phyloP scores from a whole-genome alignment of 2,329 filamentous ascomycete species.

The Colletotrichum spaethianum region DNA sequence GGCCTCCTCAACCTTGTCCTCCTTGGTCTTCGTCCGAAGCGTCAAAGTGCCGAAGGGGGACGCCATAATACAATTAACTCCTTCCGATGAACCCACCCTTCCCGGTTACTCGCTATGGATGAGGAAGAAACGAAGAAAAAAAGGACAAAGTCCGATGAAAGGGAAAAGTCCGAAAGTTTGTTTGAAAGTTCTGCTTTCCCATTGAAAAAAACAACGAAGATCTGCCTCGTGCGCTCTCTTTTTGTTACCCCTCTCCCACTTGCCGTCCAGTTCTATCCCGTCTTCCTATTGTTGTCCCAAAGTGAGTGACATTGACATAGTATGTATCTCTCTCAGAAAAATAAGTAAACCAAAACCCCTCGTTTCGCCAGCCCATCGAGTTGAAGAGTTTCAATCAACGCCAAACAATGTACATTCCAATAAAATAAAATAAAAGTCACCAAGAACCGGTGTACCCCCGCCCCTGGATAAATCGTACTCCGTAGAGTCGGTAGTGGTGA shows the following conservation, averaged over 20 bases:
- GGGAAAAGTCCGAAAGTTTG: neutral
- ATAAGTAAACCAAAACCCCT: neutral
- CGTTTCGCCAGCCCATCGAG: neutral
- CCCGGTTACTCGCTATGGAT: neutral
- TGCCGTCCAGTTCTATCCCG: neutral
- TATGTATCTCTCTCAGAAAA: neutral
- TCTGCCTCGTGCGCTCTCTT: constrained; percentile 17
- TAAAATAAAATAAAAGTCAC: neutral
- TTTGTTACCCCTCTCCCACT: neutral
- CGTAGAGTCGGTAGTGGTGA: constrained; percentile 9
- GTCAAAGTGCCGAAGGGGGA: neutral
- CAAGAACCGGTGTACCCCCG: neutral
- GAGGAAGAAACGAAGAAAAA: neutral
- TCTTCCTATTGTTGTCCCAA: neutral
- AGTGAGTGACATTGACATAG: constrained; percentile 1
- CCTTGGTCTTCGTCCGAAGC: constrained; percentile 20
- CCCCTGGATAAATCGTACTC: neutral
- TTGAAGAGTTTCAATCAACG: neutral
- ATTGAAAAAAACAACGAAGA: neutral
- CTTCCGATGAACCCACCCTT: constrained; percentile 30
- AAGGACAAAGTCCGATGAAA: neutral
- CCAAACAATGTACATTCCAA: neutral
- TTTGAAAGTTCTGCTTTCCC: constrained; percentile 16
- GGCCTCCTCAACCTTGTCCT: neutral
- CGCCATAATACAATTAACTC: constrained; percentile 2